Evolutionary conservation across 805 yeast genomes (phyloP).

Genomic region (Yamadazyma paraphyllophila): DNA sequence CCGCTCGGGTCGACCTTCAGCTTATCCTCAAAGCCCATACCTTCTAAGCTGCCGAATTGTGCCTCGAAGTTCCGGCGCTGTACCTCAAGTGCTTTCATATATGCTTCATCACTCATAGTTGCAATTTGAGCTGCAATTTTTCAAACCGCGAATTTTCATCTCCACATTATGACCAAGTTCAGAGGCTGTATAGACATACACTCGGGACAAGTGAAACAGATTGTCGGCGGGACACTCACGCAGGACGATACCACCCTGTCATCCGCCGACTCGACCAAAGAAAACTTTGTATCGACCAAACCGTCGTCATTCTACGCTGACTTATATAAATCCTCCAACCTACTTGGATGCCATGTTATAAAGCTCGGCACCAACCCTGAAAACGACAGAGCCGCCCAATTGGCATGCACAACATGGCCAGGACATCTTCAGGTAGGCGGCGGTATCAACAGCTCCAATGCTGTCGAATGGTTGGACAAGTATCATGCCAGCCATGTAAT

Average conservation of each 20-base stretch:
- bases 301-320: slow-evolving; percentile 75
- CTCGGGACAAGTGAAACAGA: slow-evolving; percentile 92
- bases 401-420: slow-evolving; percentile 78
- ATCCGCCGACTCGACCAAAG: slow-evolving; percentile 27
- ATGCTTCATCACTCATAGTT: slow-evolving; percentile 27
- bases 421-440: slow-evolving; percentile 83
- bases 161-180: slow-evolving; percentile 67
- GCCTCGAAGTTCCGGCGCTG: slow-evolving; percentile 62
- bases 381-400: slow-evolving; percentile 79
- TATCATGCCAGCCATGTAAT: slow-evolving; percentile 82
- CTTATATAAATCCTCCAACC: slow-evolving; percentile 57
- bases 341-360: slow-evolving; percentile 87
- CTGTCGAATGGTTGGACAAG: slow-evolving; percentile 68
- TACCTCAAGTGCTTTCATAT: slow-evolving; percentile 41
- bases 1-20: slow-evolving; percentile 17
- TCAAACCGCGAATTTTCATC: not conserved
- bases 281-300: slow-evolving; percentile 73
- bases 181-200: slow-evolving; percentile 96
- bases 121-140: not conserved
- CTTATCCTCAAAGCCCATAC: slow-evolving; percentile 37
- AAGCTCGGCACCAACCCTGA: slow-evolving; percentile 75
- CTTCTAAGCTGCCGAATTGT: slow-evolving; percentile 59
- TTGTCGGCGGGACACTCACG: slow-evolving; percentile 87
- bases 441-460: slow-evolving; percentile 77
- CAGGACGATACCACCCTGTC: slow-evolving; percentile 42